Evolutionary conservation across 2,329 filamentous ascomycete species (phyloP), one percentile per base, ranked within the genome.

Genomic region (Fusarium sp.): DNA sequence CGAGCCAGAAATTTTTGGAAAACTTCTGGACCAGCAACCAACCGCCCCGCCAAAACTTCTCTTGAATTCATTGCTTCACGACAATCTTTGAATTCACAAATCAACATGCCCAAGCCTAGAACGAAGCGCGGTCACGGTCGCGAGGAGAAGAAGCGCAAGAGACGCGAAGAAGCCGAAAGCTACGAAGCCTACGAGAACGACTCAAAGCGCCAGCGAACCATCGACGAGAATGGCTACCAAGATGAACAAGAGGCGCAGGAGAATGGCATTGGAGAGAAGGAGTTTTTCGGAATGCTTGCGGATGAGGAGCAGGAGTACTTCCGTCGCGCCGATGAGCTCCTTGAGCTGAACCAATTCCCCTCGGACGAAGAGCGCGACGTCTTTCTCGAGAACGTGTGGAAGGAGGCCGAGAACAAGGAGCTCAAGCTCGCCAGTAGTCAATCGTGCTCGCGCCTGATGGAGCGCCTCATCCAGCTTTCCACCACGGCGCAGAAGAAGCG

Each of bases 261-360:
- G 45, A 73, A 78, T 31, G 80, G 76, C 14, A 67, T 72, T 13
- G 80, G 83, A 11, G 93, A 94, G 69, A 90, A 87, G 76, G 92
- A 94, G 66, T 99, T 98, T 86, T 98, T 97, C 79, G 97, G 97
- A 74, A 92, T 98, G 87, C 92, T 99, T 29, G 93, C 95, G 78
- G 93, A 97, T 64, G 91, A 97, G 76, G 97, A 99, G 86, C 95
- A 98, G 81, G 95, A 98, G 83, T 98, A 98, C 83, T 99, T 98
- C 83, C 93, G 94, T 76, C 91, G 92, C 57, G 95, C 95, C 64
- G 95, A 97, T 85, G 93, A 97, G 82, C 88, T 97, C 84, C 91
- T 99, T 69, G 95, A 98, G 82, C 84, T 94, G 76, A 97, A 98
- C 84, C 91, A 96, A 81, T 98, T 98, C 81, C 90, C 90, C 45